A percentile compares a stretch with the other conserved stretches of the same genome.
Evolutionary conservation across 305 asterid species (phyloP).

Genomic region (Andrographis paniculata): DNA sequence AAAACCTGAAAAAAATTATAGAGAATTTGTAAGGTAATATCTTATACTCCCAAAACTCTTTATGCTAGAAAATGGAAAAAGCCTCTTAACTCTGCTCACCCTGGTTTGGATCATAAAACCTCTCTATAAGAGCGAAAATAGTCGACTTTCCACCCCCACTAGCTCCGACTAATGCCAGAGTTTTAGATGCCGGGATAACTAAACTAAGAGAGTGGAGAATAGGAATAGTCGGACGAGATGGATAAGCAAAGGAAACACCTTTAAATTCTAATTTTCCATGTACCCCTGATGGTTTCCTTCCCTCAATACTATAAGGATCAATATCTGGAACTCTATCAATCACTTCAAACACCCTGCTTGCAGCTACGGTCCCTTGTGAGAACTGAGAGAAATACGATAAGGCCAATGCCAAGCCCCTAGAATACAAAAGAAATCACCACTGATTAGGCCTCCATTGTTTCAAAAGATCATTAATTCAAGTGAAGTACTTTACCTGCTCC

Average conservation of each 20-base stretch:
- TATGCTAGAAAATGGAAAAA: neutral
- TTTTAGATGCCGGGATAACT: constrained; percentile 52
- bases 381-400: constrained; percentile 75
- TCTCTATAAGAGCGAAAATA: constrained; percentile 63
- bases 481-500: constrained; percentile 47
- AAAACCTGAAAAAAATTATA: constrained; percentile 33
- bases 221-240: constrained; percentile 56
- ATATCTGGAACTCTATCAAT: constrained; percentile 60
- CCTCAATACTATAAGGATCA: constrained; percentile 58
- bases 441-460: neutral
- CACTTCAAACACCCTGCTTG: constrained; percentile 59
- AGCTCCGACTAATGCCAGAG: constrained; percentile 62
- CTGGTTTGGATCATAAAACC: constrained; percentile 67
- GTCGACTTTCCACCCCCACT: constrained; percentile 90
- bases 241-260: constrained; percentile 57
- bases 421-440: constrained; percentile 1
- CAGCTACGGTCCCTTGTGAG: constrained; percentile 83
- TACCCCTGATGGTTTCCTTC: constrained; percentile 40
- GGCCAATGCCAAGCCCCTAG: constrained; percentile 79
- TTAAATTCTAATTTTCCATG: constrained; percentile 60
- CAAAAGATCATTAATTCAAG: neutral
- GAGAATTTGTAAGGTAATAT: neutral
- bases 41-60: neutral
- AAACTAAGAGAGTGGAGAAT: constrained; percentile 54
- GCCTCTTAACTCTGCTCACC: constrained; percentile 38